These are phyloP conservation scores for Tylopilus balloui DNA, from an alignment of 768 basidiomycete species.

Conservation along the genomic window DNA sequence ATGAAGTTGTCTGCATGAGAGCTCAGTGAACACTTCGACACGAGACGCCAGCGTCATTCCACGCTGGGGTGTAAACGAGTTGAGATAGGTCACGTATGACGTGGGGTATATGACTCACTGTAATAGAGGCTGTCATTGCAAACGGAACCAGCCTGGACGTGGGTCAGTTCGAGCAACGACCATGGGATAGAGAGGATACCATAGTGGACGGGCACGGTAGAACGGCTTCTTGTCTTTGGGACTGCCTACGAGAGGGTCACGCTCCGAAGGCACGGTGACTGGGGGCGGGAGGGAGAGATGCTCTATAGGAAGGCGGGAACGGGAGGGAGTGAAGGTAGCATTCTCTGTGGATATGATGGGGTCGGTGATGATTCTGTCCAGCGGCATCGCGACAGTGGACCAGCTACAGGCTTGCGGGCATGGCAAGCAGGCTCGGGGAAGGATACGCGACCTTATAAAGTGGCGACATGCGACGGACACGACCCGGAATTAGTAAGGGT, in stretches of 20 bases:
- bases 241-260: slow-evolving; percentile 29
- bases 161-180: slow-evolving; percentile 6
- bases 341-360: slow-evolving; percentile 36
- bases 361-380: slow-evolving; percentile 32
- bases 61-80: slow-evolving; percentile 43
- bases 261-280: slow-evolving; percentile 28
- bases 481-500: slow-evolving; percentile 11
- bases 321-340: slow-evolving; percentile 23
- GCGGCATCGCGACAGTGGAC: slow-evolving; percentile 15
- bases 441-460: slow-evolving; percentile 21
- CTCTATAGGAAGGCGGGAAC: slow-evolving; percentile 18
- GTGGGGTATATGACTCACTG: slow-evolving; percentile 41
- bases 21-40: slow-evolving; percentile 74
- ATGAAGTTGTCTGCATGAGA: slow-evolving; percentile 62
- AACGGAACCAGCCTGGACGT: slow-evolving; percentile 64
- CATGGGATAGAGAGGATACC: slow-evolving; percentile 27
- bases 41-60: slow-evolving; percentile 77
- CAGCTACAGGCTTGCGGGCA: slow-evolving; percentile 6
- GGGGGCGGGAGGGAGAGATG: slow-evolving; percentile 11
- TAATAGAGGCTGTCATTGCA: slow-evolving; percentile 58
- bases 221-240: slow-evolving; percentile 39
- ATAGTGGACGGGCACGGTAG: slow-evolving; percentile 47
- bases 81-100: not conserved
- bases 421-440: slow-evolving; percentile 1
- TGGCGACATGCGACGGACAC: slow-evolving; percentile 19